Base-by-base conservation (phyloP, 2,329 filamentous ascomycete genomes). In the Fusarium camptoceras region DNA sequence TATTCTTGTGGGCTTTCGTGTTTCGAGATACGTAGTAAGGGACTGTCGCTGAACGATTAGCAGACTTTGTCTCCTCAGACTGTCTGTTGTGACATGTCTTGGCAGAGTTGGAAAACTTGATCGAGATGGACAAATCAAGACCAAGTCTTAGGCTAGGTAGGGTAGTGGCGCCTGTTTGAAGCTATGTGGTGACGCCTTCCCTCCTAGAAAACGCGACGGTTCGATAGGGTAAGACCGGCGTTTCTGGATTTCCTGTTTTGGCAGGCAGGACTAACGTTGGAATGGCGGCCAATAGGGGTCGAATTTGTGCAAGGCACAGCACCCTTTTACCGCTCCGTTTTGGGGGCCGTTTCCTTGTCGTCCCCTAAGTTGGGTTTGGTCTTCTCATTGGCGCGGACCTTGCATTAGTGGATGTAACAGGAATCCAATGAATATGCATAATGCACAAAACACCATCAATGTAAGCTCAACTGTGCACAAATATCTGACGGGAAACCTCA, bases 321-420 rank as follows among this genome's bases (percentile, higher is more conserved):
- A 64, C 42, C 55, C 64, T 57, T 44, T 70, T 59, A 24, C 51
- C 55, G 60, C 64, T 59, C 50, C 48, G 53, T 50, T 64, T 74
- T 75, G 64, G 73, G 73, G 73, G 73, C 69, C 56, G 54, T 58
- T 60, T 59, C 37, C 44, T 30, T 66, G 61, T 60, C 10, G 66
- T 67, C 60, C 53, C 53, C 62, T 65, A 61, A 57, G 61, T 28
- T 55, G 27, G 27, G 8, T 53, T 47, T 64, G 64, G 55, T 49
- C 44, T 61, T 22, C 56, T 55, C 12, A 53, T 59, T 74, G 68
- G 71, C 64, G 66, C 58, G 73, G 75, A 68, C 73, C 73, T 75
- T 75, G 73, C 73, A 74, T 73, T 75, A 75, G 73, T 50, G 60
- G 56, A 34, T 48, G 44, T 37, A 41, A 8, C 55, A 46, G 53